Evolutionary conservation across 108 stramenopile species (phyloP).

Genomic region (Cyclostephanos invisitatus): DNA sequence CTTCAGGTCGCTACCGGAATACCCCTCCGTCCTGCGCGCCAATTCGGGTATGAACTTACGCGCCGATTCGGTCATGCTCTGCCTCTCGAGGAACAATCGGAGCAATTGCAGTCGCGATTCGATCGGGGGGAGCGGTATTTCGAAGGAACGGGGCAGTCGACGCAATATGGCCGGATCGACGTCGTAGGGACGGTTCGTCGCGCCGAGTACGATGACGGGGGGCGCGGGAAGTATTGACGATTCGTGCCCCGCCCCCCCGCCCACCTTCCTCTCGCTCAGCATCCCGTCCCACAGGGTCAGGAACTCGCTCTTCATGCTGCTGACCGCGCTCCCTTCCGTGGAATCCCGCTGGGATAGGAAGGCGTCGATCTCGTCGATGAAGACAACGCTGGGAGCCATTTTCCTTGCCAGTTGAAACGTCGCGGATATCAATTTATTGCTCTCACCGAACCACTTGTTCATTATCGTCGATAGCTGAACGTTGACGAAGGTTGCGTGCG

Average conservation of each 20-base stretch:
- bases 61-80: slow-evolving; percentile 50
- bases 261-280: slow-evolving; percentile 43
- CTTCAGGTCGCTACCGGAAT: slow-evolving; percentile 95
- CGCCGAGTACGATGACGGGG: slow-evolving; percentile 92
- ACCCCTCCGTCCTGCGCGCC: slow-evolving; percentile 73
- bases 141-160: slow-evolving; percentile 89
- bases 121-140: slow-evolving; percentile 73
- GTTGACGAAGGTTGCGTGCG: slow-evolving; percentile 92
- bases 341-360: slow-evolving; percentile 82
- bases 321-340: slow-evolving; percentile 71
- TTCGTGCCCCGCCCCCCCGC: slow-evolving; percentile 1
- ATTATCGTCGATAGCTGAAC: slow-evolving; percentile 87
- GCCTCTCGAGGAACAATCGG: slow-evolving; percentile 68
- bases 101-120: slow-evolving; percentile 82
- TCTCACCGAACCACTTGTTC: slow-evolving; percentile 98
- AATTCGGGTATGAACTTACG: slow-evolving; percentile 61
- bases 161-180: slow-evolving; percentile 95
- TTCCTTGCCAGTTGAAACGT: slow-evolving; percentile 92
- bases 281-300: slow-evolving; percentile 97
- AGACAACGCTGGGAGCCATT: slow-evolving; percentile 92
- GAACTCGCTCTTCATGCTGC: slow-evolving; percentile 92
- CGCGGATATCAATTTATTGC: slow-evolving; percentile 91
- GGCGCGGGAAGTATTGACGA: slow-evolving; percentile 41
- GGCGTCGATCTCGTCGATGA: slow-evolving; percentile 98
- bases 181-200: slow-evolving; percentile 94